Evolutionary conservation across 139 green algal genomes (phyloP).

Genomic region (Asterochloris sp.): DNA sequence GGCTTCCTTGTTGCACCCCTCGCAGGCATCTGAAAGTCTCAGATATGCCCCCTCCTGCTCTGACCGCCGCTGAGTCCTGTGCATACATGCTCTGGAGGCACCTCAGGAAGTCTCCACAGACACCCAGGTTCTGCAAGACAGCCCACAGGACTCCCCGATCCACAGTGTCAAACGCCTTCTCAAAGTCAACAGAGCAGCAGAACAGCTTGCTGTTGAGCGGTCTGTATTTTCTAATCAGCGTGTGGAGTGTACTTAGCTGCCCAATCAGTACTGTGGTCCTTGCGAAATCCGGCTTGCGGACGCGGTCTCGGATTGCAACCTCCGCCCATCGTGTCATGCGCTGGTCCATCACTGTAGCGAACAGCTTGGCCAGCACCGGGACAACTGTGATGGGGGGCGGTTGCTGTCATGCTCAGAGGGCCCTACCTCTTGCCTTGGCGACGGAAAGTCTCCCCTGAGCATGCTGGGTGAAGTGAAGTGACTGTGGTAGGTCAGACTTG

Average conservation of each 20-base stretch:
- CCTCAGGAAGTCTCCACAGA: background rate
- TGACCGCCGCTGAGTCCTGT: background rate
- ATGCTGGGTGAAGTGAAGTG: too few relatives aligned
- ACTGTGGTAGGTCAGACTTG: too few relatives aligned
- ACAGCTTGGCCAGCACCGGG: background rate
- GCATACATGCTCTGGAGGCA: constrained; percentile 4
- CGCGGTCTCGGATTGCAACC: background rate
- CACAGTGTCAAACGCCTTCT: background rate
- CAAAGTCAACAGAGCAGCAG: constrained; percentile 10
- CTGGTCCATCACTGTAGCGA: background rate
- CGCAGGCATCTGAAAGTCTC: background rate
- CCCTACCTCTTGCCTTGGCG: too few relatives aligned
- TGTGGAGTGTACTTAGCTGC: background rate
- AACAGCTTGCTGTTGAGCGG: background rate
- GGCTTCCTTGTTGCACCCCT: constrained; percentile 1
- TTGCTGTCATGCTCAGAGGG: too few relatives aligned
- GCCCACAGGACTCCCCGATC: background rate
- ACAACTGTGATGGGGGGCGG: constrained; percentile 2
- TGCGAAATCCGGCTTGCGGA: background rate
- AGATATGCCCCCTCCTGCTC: background rate
- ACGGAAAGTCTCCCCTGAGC: too few relatives aligned
- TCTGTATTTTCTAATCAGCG: background rate
- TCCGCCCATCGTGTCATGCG: background rate
- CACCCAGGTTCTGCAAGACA: background rate
- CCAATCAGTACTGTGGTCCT: background rate